Evolutionary conservation across 306 rosid species (phyloP).

Genomic region (Urtica urens): DNA sequence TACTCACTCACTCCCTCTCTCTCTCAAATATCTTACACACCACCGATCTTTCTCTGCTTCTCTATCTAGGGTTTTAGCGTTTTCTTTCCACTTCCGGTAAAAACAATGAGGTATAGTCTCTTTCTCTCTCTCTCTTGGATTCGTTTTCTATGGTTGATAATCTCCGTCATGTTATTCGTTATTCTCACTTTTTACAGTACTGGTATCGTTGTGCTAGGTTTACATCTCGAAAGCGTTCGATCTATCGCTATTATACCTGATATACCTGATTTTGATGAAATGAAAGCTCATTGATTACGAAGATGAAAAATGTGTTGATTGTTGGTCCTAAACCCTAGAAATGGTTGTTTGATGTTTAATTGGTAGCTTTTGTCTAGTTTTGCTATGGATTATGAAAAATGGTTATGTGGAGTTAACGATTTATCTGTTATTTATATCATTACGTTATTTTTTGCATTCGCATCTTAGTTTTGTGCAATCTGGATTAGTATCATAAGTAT

Average conservation of each 20-base stretch:
- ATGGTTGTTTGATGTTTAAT: neutral
- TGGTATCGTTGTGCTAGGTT: neutral
- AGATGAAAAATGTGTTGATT: neutral
- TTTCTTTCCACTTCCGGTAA: constrained; percentile 6
- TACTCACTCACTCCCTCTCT: constrained; percentile 1
- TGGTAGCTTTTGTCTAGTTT: neutral
- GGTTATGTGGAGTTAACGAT: neutral
- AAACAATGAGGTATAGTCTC: constrained; percentile 30
- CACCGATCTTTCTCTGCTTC: neutral
- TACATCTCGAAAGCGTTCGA: neutral
- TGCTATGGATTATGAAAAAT: neutral
- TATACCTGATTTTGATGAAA: neutral
- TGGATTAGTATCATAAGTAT: too few species aligned
- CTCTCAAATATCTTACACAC: neutral
- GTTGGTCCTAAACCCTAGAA: neutral
- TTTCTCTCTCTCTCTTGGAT: constrained; percentile 6
- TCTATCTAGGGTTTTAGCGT: constrained; percentile 39
- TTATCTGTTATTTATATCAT: neutral
- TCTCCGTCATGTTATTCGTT: neutral
- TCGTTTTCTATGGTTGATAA: neutral
- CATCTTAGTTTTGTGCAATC: neutral
- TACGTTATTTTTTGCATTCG: neutral
- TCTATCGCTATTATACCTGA: neutral
- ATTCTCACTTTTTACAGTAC: neutral
- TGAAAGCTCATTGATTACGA: neutral